Base-by-base conservation (phyloP, 306 rosid species). In the Fragaria nilgerrensis region DNA sequence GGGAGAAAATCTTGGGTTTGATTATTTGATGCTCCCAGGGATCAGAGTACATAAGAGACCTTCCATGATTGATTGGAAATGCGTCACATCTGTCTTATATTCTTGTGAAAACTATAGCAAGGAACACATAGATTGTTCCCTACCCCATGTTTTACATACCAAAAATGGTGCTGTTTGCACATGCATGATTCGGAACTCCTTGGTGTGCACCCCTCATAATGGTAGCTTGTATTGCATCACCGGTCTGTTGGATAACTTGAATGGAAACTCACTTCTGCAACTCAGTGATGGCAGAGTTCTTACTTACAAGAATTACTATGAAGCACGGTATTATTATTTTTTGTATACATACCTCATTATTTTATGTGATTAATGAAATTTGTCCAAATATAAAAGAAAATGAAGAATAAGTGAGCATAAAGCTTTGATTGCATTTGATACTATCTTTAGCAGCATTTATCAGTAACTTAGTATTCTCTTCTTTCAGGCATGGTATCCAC, bases 11-110 rank as follows among this genome's bases (percentile, higher is more conserved):
- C 59, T 70, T 50, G 86, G 72, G 84, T 74, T 87, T 48, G 96
- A 94, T 79, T 92, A 84, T 84, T 97, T 92, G 79, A 77, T 94
- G 83, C 92, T 94, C 56, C 98, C 98, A 3, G 80, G 88, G 72
- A 72, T 69, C 36, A 69, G 50, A 9, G 27, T 22, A 23, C 65
- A 73, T 59, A 68, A 47, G 61, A 69, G 65, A 66, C 73, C 76
- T 37, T 3, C 0, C 23, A 12, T 71, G 37, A 77, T 94, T 56
- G 91, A 92, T 79, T 94, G 96, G 98, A n/a, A 44, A 5, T 69
- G 83, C 25, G 84, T 92, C 45, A 52, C 55, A 49, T 92, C 97
- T 10, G 75, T 74, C 11, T 66, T 67, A 37, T 86, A 78, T 78
- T 77, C 93, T 39, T 53, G 70, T 27, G 19, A 5, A n/a, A 58